phyloP scores from a whole-genome alignment of 2,329 filamentous ascomycete genomes.

The Dothiorella sarmentorum region DNA sequence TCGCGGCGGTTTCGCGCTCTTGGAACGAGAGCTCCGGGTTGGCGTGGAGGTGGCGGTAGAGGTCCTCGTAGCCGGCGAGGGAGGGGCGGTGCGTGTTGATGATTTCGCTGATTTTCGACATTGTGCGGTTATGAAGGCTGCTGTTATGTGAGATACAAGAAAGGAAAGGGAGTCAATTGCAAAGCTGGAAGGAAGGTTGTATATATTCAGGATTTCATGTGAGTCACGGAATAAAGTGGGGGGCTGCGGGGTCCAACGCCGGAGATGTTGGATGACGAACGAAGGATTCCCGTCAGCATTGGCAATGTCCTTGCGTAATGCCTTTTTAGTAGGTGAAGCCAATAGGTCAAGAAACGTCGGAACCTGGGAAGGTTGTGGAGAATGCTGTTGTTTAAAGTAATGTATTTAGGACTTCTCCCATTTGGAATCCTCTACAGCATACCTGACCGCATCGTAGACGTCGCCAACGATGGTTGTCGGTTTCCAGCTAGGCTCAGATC shows the following conservation, averaged over 20 bases:
- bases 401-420: conserved; percentile 41
- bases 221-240: not conserved
- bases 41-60: conserved; percentile 36
- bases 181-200: not conserved
- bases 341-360: not conserved
- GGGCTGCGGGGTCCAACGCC: not conserved
- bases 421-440: conserved; percentile 56
- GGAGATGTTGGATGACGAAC: not conserved
- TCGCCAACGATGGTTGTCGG: conserved; percentile 68
- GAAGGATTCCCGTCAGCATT: too few species aligned
- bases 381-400: not conserved
- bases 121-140: not conserved
- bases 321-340: too few species aligned
- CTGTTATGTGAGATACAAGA: not conserved
- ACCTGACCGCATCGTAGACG: conserved; percentile 73
- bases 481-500: conserved; percentile 53
- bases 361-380: not conserved
- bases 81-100: conserved; percentile 27
- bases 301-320: too few species aligned
- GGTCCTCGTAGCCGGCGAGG: conserved; percentile 30
- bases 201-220: not conserved
- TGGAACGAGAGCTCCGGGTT: conserved; percentile 37
- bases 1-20: conserved; percentile 32
- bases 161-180: not conserved
- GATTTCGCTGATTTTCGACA: conserved; percentile 6